Evolutionary conservation across 2,329 filamentous ascomycete genomes (phyloP).

Genomic region (Scedosporium boydii): DNA sequence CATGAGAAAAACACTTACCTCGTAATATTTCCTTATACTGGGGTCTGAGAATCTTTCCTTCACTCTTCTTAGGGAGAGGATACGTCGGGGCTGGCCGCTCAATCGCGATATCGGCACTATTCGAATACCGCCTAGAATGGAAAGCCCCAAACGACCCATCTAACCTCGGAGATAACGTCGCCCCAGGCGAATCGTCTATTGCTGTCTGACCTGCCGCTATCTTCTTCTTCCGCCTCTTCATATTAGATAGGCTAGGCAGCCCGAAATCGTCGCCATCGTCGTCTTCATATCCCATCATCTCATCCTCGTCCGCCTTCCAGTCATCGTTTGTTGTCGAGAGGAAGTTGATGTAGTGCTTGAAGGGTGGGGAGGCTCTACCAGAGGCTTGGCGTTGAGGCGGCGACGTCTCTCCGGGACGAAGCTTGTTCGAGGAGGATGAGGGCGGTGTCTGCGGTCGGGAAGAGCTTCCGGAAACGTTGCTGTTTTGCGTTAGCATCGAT

Average conservation of each 20-base stretch:
- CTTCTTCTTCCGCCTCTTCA: constrained; percentile 62
- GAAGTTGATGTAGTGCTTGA: constrained; percentile 71
- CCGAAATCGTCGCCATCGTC: constrained; percentile 94
- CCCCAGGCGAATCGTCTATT: constrained; percentile 9
- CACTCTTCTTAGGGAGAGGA: constrained; percentile 77
- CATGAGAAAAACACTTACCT: constrained; percentile 30
- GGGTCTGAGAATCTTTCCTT: constrained; percentile 90
- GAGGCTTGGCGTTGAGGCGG: constrained; percentile 44
- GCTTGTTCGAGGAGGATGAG: constrained; percentile 44
- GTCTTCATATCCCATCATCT: constrained; percentile 68
- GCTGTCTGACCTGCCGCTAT: constrained; percentile 33
- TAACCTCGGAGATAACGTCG: background rate
- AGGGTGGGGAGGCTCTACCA: constrained; percentile 50
- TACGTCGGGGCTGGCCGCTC: constrained; percentile 77
- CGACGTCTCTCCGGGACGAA: constrained; percentile 38
- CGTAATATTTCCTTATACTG: constrained; percentile 95
- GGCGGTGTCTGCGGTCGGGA: constrained; percentile 70
- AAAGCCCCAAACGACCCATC: constrained; percentile 20
- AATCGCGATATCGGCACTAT: constrained; percentile 90
- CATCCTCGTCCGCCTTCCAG: constrained; percentile 70
- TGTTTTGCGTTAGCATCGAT: constrained; percentile 19
- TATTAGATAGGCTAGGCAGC: constrained; percentile 81
- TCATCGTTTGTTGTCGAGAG: constrained; percentile 73
- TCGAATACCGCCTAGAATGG: constrained; percentile 53
- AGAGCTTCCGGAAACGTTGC: constrained; percentile 49